Conservation (phyloP, 2,329 filamentous ascomycete species). For the Xylaria sp. region DNA sequence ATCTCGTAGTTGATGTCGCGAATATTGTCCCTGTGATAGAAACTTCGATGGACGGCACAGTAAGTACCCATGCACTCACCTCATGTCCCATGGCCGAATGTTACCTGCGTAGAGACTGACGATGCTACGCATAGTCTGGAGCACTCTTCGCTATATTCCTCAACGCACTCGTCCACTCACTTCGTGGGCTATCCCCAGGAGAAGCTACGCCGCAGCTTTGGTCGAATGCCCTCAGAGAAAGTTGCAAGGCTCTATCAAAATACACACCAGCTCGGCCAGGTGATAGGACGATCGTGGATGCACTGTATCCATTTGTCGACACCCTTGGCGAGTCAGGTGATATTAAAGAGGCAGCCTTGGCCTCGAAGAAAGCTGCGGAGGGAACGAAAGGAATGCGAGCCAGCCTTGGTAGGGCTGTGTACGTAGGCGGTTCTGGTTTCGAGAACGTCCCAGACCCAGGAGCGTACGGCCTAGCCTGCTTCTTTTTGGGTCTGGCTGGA, state of each 20-base stretch:
- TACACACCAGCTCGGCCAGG: constrained; percentile 93
- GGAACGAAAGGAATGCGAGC: constrained; percentile 93
- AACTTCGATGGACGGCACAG: constrained; percentile 69
- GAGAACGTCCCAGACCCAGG: constrained; percentile 74
- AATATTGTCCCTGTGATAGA: constrained; percentile 66
- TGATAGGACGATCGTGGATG: constrained; percentile 91
- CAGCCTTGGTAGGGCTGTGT: constrained; percentile 83
- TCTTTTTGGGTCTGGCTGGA: constrained; percentile 80
- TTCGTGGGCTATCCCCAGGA: constrained; percentile 57
- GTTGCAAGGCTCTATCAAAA: constrained; percentile 74
- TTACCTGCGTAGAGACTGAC: constrained; percentile 9
- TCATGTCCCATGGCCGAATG: not conserved
- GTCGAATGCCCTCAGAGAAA: constrained; percentile 75
- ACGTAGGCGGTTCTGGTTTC: constrained; percentile 80
- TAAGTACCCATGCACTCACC: constrained; percentile 55
- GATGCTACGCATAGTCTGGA: constrained; percentile 55
- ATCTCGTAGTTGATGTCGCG: constrained; percentile 63
- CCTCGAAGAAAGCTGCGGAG: constrained; percentile 79
- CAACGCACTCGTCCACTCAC: constrained; percentile 79
- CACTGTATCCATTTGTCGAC: constrained; percentile 86
- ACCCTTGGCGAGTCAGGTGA: constrained; percentile 72
- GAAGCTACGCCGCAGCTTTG: constrained; percentile 56
- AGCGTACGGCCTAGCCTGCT: constrained; percentile 77
- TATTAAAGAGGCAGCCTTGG: constrained; percentile 77
- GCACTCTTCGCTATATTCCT: constrained; percentile 83